Conservation (phyloP, 2,329 filamentous ascomycete species). For the Coccinonectria pachysandricola region DNA sequence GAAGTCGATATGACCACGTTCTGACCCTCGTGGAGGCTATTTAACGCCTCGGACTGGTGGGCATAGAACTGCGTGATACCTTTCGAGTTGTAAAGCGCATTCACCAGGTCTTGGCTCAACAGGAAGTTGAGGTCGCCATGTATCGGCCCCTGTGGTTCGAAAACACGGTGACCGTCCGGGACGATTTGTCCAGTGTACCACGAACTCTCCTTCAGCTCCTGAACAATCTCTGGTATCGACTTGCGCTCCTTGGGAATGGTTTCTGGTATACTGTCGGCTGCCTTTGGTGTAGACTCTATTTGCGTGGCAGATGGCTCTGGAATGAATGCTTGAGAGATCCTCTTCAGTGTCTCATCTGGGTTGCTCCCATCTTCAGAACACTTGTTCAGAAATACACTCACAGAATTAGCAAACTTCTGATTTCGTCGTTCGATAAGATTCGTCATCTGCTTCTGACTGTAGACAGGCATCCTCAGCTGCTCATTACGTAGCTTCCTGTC, state of each 20-base stretch:
- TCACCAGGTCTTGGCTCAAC: slow-evolving; percentile 85
- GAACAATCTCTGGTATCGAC: slow-evolving; percentile 71
- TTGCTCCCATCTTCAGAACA: slow-evolving; percentile 57
- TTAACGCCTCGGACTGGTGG: slow-evolving; percentile 90
- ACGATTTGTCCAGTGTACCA: slow-evolving; percentile 94
- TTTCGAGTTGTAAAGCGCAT: slow-evolving; percentile 86
- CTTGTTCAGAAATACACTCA: slow-evolving; percentile 66
- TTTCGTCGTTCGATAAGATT: slow-evolving; percentile 84
- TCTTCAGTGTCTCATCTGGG: slow-evolving; percentile 53
- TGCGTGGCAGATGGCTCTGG: slow-evolving; percentile 45
- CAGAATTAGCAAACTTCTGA: slow-evolving; percentile 65
- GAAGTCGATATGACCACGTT: slow-evolving; percentile 92
- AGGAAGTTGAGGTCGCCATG: slow-evolving; percentile 78
- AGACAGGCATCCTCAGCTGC: slow-evolving; percentile 83
- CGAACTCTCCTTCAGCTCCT: slow-evolving; percentile 68
- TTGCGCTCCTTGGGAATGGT: slow-evolving; percentile 73
- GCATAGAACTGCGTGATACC: slow-evolving; percentile 79
- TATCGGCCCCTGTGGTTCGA: slow-evolving; percentile 72
- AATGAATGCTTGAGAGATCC: slow-evolving; percentile 48
- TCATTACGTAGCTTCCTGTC: slow-evolving; percentile 63
- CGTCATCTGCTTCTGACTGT: slow-evolving; percentile 86
- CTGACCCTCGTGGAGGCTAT: slow-evolving; percentile 68
- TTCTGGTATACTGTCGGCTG: slow-evolving; percentile 45
- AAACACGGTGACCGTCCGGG: slow-evolving; percentile 82
- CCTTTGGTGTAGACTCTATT: slow-evolving; percentile 17